Base-by-base conservation (phyloP, 768 basidiomycete genomes). In the Hericium coralloides region DNA sequence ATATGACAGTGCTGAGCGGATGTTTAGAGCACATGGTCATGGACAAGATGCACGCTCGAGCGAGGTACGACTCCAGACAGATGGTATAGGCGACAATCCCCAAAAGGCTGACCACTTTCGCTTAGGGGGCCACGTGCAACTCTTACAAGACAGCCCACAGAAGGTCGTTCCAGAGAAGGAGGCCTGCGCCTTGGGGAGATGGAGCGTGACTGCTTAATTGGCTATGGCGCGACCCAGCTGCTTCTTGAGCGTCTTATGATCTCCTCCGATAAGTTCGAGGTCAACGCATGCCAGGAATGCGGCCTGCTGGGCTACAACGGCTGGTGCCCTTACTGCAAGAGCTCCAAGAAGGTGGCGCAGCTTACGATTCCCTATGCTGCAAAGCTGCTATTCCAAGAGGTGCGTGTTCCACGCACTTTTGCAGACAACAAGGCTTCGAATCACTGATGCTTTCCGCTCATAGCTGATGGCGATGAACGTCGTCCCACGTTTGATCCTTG, bases 1-100 rank as follows among this genome's bases (percentile, higher is more conserved):
- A 52, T 31, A 39, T 65, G 47, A 64, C 12, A 38, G 38, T 38
- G 48, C 41, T 59, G 53, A 55, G 31, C 5, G 43, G 12, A 39
- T 52, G 17, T 53, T 41, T 63, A 89, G 85, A 95, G 76, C 95
- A 95, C 74, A 98, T 98, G 95, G 95, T 98, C 52, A 89, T 98
- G 87, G 97, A 99, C 79, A 99, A 99, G 78, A 99, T 99, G 97
- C 97, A 99, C 65, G 97, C 97, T 62, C 87, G 97, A 57, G 94
- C 97, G 52, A 87, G 92, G 92, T 87, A 69, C 64, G 78, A 65
- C 53, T 38, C 25, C 23, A 41, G 23, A 25, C 20, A 26, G 26
- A 23, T 39, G 15, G 38, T 36, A 41, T 53, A 5, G 45, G 50
- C 39, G n/a, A 49, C 41, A 60, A 43, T 20, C 49, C 20, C 48